A percentile compares a stretch with the other conserved stretches of the same genome.
Conservation (phyloP, 1,284 basidiomycete species). For the Apiotrichum sp. region DNA sequence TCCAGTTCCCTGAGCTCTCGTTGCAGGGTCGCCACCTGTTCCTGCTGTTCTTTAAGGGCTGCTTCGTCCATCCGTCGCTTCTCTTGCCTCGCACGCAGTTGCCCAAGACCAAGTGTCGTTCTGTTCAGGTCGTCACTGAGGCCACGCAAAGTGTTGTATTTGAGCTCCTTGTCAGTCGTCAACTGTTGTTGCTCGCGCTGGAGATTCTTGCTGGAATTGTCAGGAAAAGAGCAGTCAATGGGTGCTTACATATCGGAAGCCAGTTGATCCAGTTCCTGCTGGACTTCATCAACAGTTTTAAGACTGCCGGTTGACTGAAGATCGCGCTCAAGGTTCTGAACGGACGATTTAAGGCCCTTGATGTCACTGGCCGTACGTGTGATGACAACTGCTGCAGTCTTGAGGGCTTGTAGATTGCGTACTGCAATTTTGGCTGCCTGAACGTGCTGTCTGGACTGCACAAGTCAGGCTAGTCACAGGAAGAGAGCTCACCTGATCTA, state of each 20-base stretch:
- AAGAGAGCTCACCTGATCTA: slow-evolving; percentile 50
- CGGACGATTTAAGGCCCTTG: slow-evolving; percentile 60
- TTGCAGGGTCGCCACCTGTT: slow-evolving; percentile 51
- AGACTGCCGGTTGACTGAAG: slow-evolving; percentile 65
- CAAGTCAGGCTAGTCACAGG: background rate
- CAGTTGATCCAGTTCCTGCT: slow-evolving; percentile 63
- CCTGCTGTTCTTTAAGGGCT: slow-evolving; percentile 58
- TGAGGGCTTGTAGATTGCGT: slow-evolving; percentile 61
- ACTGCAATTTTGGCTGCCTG: slow-evolving; percentile 37
- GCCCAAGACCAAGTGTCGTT: slow-evolving; percentile 59
- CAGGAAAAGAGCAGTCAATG: slow-evolving; percentile 28
- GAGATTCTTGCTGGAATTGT: slow-evolving; percentile 57
- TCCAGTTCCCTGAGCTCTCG: slow-evolving; percentile 40
- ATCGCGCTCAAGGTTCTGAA: slow-evolving; percentile 61
- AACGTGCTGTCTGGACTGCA: slow-evolving; percentile 31
- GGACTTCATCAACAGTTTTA: slow-evolving; percentile 77
- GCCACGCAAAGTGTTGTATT: slow-evolving; percentile 55
- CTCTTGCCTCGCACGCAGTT: slow-evolving; percentile 58
- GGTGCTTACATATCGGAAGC: slow-evolving; percentile 63
- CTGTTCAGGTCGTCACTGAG: slow-evolving; percentile 50
- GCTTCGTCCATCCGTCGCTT: slow-evolving; percentile 60
- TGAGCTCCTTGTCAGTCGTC: slow-evolving; percentile 61
- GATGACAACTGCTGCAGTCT: slow-evolving; percentile 60
- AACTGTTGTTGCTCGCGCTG: slow-evolving; percentile 63
- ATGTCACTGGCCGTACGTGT: slow-evolving; percentile 61